Base-by-base conservation (phyloP, 208 protist species). In the Trypanosoma brucei region DNA sequence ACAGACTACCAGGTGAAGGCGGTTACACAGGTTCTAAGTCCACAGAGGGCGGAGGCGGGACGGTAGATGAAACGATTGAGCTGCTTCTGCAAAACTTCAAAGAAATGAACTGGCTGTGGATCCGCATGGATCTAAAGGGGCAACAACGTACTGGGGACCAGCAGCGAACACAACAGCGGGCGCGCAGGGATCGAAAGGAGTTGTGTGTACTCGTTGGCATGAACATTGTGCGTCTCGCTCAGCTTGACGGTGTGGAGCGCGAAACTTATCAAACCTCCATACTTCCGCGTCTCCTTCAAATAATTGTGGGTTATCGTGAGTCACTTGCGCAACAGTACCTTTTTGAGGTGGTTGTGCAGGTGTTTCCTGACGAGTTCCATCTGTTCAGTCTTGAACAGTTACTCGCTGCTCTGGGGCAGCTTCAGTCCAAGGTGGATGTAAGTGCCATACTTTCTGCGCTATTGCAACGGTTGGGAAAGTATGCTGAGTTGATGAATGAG, bases 31-130 rank as follows among this genome's bases (percentile, higher is more conserved):
- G 64, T 9, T 62, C 61, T 30, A 60, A 68, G 33, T 63, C 34
- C 51, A 39, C 44, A 31, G 57, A 65, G 50, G 3, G 0, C 2
- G 75, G 70, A n/a, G 92, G 81, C 34, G 96, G 95, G 14, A 81
- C 66, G 8, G 83, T 98, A 44, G 55, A 81, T 3, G 96, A 99
- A 62, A 91, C 94, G 14, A 87, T 98, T 36, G 77, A 95, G 30
- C 97, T 99, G 45, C 85, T 99, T 35, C 68, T 99, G 53, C 81
- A 91, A 53, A 99, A 99, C 79, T 98, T 99, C 63, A 85, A 79
- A n/a, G 98, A 99, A 78, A 99, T 99, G 95, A 98, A 97, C 70
- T 98, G 98, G 87, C 81, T 99, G 11, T 99, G 97, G 97, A 97
- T 99, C 13, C 88, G 98, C 42, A 98, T 99, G 91, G 96, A 99